Evolutionary conservation across 257 asterid genomes (phyloP).

Genomic region (Rauvolfia tetraphylla): DNA sequence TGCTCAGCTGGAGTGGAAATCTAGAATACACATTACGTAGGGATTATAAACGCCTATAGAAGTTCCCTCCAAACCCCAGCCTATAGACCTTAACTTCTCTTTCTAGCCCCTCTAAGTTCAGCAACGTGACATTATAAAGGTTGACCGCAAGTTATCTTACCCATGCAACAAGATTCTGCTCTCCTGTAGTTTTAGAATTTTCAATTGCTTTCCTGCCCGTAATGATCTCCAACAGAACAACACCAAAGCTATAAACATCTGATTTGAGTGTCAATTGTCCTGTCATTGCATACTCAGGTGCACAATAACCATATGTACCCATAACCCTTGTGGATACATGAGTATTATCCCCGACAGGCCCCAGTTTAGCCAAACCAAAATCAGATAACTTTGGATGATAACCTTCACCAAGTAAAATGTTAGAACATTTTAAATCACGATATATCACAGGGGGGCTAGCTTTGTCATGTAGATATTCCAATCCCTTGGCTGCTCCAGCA

Average conservation of each 20-base stretch:
- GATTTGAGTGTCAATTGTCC: conserved; percentile 92
- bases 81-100: too few relatives aligned
- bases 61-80: too few relatives aligned
- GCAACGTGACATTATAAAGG: neutral
- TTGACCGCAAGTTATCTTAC: conserved; percentile 33
- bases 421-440: conserved; percentile 91
- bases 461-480: conserved; percentile 80
- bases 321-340: conserved; percentile 94
- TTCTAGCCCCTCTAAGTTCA: neutral
- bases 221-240: conserved; percentile 85
- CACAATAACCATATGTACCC: conserved; percentile 98
- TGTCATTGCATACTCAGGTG: conserved; percentile 98
- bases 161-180: conserved; percentile 84
- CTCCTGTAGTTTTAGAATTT: conserved; percentile 59
- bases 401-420: conserved; percentile 76
- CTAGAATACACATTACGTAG: too few relatives aligned
- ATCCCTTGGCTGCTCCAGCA: conserved; percentile 96
- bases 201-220: conserved; percentile 93
- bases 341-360: conserved; percentile 91
- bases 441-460: conserved; percentile 95
- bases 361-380: conserved; percentile 92
- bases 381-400: conserved; percentile 88
- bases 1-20: too few relatives aligned
- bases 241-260: conserved; percentile 93
- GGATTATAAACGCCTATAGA: too few relatives aligned